Evolutionary conservation across 2,329 filamentous ascomycete genomes (phyloP).

Genomic region (Gaeumannomyces sp.): DNA sequence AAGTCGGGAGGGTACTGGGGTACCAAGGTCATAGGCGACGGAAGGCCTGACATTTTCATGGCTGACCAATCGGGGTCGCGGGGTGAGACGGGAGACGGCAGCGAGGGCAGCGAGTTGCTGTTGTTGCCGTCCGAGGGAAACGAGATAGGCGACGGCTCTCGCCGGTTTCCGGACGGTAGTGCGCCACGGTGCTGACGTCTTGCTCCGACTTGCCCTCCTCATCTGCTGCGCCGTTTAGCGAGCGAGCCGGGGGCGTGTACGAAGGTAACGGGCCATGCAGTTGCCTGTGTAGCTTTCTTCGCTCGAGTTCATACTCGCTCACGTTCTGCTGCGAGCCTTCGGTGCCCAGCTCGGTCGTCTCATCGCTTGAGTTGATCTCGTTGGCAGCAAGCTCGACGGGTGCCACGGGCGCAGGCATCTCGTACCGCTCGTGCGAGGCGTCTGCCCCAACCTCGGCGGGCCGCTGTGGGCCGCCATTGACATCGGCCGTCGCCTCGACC

Average conservation of each 20-base stretch:
- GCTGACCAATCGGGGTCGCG: slow-evolving; percentile 33
- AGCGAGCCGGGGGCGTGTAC: slow-evolving; percentile 35
- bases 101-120: slow-evolving; percentile 32
- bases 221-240: slow-evolving; percentile 21
- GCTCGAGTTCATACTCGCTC: slow-evolving; percentile 44
- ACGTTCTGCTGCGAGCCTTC: slow-evolving; percentile 32
- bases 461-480: slow-evolving; percentile 25
- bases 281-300: slow-evolving; percentile 44
- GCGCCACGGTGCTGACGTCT: slow-evolving; percentile 26
- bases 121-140: slow-evolving; percentile 31
- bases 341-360: slow-evolving; percentile 32
- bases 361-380: slow-evolving; percentile 30
- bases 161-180: slow-evolving; percentile 24
- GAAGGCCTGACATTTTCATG: slow-evolving; percentile 32
- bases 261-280: slow-evolving; percentile 43
- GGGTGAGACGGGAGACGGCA: slow-evolving; percentile 41
- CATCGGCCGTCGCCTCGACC: slow-evolving; percentile 14
- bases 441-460: slow-evolving; percentile 35
- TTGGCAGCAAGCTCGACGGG: slow-evolving; percentile 44
- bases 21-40: slow-evolving; percentile 36
- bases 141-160: slow-evolving; percentile 25
- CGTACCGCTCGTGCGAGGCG: slow-evolving; percentile 43
- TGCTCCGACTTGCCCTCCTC: slow-evolving; percentile 27
- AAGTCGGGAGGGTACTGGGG: slow-evolving; percentile 9
- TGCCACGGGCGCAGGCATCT: slow-evolving; percentile 39